phyloP scores from a whole-genome alignment of 768 basidiomycete genomes.

The Leccinellum albellum region DNA sequence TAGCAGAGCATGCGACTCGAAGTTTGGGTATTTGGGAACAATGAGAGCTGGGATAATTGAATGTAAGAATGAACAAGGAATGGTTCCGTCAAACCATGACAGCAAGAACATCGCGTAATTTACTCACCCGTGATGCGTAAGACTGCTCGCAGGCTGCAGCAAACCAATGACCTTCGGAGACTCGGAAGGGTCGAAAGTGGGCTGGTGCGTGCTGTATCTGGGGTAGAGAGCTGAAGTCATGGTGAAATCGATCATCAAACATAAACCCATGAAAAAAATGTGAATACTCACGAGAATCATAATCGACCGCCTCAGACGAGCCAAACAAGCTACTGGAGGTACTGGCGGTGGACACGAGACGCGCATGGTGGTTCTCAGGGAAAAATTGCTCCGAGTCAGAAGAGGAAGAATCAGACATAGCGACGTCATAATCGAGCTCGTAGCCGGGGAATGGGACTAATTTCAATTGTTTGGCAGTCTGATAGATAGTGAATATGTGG shows the following conservation, averaged over 20 bases:
- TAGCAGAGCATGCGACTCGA: conserved; percentile 71
- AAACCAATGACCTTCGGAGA: conserved; percentile 53
- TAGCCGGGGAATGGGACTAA: conserved; percentile 71
- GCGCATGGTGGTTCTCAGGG: conserved; percentile 51
- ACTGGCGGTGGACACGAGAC: conserved; percentile 64
- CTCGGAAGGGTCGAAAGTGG: conserved; percentile 48
- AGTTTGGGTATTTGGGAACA: conserved; percentile 83
- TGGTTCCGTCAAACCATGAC: conserved; percentile 11
- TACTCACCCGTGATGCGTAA: conserved; percentile 72
- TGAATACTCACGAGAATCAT: conserved; percentile 45
- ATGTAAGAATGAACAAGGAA: conserved; percentile 9
- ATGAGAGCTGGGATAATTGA: conserved; percentile 41
- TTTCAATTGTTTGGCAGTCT: conserved; percentile 69
- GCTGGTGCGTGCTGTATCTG: conserved; percentile 60
- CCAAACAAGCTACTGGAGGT: conserved; percentile 47
- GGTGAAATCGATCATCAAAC: neutral
- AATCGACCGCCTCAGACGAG: conserved; percentile 44
- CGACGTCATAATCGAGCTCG: conserved; percentile 58
- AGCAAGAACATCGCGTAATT: neutral
- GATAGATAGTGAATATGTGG: conserved; percentile 13
- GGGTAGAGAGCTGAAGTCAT: conserved; percentile 45
- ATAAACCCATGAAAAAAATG: neutral
- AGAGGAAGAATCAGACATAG: conserved; percentile 58
- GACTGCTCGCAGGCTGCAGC: conserved; percentile 58
- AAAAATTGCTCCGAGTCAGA: conserved; percentile 59